phyloP scores from a whole-genome alignment of 2,329 filamentous ascomycete genomes.

The Talaromyces sp. region DNA sequence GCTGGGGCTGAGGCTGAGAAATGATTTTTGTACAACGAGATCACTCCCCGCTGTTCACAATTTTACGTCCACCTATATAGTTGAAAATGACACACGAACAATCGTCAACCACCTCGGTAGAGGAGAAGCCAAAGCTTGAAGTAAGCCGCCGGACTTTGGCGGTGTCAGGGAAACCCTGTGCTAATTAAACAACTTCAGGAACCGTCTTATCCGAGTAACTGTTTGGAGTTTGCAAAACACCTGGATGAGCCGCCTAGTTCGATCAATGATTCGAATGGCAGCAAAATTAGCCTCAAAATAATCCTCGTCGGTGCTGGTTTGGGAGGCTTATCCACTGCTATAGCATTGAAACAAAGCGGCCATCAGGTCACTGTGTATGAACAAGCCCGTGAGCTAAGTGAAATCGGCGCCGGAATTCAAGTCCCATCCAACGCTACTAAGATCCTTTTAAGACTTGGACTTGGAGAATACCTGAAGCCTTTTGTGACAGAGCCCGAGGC shows the following conservation, averaged over 20 bases:
- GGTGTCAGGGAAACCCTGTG: neutral
- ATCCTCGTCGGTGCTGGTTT: slow-evolving; percentile 31
- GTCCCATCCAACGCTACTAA: slow-evolving; percentile 14
- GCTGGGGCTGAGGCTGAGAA: too few relatives aligned
- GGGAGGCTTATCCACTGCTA: slow-evolving; percentile 5
- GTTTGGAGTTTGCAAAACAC: neutral
- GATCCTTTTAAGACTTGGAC: slow-evolving; percentile 12
- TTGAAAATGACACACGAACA: neutral
- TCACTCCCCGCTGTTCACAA: neutral
- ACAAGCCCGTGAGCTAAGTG: slow-evolving; percentile 12
- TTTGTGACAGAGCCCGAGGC: slow-evolving; percentile 10
- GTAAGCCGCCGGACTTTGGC: neutral
- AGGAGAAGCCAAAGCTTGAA: neutral
- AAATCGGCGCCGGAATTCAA: slow-evolving; percentile 14
- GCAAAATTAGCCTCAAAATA: neutral
- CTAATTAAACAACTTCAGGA: neutral
- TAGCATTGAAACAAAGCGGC: slow-evolving; percentile 12
- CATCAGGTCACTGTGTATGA: slow-evolving; percentile 14
- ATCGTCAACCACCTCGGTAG: neutral
- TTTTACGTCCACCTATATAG: neutral
- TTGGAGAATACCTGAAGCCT: slow-evolving; percentile 9
- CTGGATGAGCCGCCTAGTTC: neutral
- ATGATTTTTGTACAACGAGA: neutral
- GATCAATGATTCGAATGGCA: neutral
- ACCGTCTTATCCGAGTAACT: neutral